phyloP scores from a whole-genome alignment of 805 yeast genomes.

The Sporopachydermia lactativora region DNA sequence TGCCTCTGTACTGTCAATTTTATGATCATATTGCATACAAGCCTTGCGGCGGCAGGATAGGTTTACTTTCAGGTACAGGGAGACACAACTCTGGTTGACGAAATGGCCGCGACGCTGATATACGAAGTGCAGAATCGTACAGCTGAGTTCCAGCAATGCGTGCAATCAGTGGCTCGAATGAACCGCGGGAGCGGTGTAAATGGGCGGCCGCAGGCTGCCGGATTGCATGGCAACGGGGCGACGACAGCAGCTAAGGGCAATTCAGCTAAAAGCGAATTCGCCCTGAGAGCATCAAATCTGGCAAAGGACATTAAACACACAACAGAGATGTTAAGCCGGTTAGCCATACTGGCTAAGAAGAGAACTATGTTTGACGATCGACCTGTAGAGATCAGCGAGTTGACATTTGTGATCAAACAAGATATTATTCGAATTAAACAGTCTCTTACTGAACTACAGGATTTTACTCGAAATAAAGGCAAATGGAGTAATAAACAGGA shows the following conservation, averaged over 20 bases:
- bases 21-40: no score
- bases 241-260: constrained; percentile 17
- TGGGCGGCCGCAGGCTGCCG: neutral
- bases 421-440: constrained; percentile 74
- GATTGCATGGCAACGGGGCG: constrained; percentile 12
- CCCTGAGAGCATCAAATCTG: constrained; percentile 57
- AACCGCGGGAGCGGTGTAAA: constrained; percentile 19
- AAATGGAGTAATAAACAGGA: constrained; percentile 28
- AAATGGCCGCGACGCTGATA: no score
- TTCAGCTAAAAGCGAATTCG: constrained; percentile 44
- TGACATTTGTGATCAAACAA: constrained; percentile 73
- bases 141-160: constrained; percentile 85
- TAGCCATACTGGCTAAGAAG: constrained; percentile 76
- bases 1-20: no score
- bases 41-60: no score
- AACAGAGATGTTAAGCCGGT: constrained; percentile 63
- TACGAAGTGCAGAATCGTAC: constrained; percentile 65
- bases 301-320: constrained; percentile 85
- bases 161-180: constrained; percentile 54
- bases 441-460: constrained; percentile 46
- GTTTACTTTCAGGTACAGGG: no score
- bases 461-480: constrained; percentile 30
- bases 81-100: no score
- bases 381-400: constrained; percentile 85
- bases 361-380: constrained; percentile 89